Evolutionary conservation across 1,284 basidiomycete species (phyloP), one percentile per base, ranked within the genome.

Genomic region (Ustilago curta): DNA sequence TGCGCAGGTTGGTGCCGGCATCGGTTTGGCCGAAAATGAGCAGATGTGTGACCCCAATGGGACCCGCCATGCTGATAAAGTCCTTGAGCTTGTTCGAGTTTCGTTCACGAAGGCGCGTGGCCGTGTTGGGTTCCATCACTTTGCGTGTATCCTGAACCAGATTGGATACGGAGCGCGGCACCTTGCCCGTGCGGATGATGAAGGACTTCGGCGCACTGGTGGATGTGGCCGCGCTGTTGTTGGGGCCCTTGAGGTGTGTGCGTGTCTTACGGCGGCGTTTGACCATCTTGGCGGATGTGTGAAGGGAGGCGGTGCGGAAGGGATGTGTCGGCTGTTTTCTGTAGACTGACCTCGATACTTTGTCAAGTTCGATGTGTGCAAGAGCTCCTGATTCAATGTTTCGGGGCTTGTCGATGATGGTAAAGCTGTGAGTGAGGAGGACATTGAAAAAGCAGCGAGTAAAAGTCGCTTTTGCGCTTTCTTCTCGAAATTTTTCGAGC

Each of bases 51-150:
- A 99, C 95, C 72, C 91, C 90, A 53, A 99, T 89, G 8, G 93
- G 90, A 1, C 95, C 95, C 1, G 93, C 94, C 88, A 99, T 92
- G 19, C 91, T 91, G 59, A 98, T 87, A 85, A 94, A 99, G 86
- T 99, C 97, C 85, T 95, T 93, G 27, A 99, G 88, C 84, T 95
- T 93, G 84, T 98, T 98, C 54, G 92, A 89, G 66, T 91, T 91
- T 42, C 95, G 89, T 89, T 99, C 96, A 27, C 69, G 91, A 19
- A 99, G 89, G 53, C 95, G 89, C 67, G 91, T 91, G 7, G 96
- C 97, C 21, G 97, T 99, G 85, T 98, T 95, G 66, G 97, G 97
- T 86, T 99, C 97, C 93, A 99, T 94, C 70, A 97, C 91, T 85
- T 93, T 93, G 78, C 97, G 89, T 80, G 97, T 88, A 86, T 99